Percentiles rank a stretch among this genome's conserved stretches.
Evolutionary conservation across 2,329 filamentous ascomycete genomes (phyloP).

Genomic region (Rhynchosporium secalis): DNA sequence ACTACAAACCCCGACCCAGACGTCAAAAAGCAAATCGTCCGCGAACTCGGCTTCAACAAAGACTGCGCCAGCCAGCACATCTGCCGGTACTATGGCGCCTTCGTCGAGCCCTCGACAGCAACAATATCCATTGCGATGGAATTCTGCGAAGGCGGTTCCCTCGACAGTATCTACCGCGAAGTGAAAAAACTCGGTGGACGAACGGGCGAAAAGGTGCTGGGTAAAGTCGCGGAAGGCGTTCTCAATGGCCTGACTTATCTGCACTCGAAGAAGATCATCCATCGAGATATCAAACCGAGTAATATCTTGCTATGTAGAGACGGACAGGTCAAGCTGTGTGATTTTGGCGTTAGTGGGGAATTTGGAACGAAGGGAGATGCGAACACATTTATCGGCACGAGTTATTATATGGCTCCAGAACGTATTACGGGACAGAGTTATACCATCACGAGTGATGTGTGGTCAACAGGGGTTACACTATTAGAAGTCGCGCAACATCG

Average conservation of each 20-base stretch:
- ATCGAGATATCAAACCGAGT: constrained; percentile 97
- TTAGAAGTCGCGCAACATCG: constrained; percentile 99
- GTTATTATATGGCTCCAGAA: constrained; percentile 99
- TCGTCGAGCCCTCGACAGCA: constrained; percentile 88
- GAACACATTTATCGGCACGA: constrained; percentile 98
- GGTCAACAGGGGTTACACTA: constrained; percentile 93
- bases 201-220: constrained; percentile 94
- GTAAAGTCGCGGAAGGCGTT: constrained; percentile 94
- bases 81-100: constrained; percentile 95
- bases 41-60: constrained; percentile 97
- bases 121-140: constrained; percentile 99
- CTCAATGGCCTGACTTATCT: constrained; percentile 92
- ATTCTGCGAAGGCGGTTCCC: constrained; percentile 93
- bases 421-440: constrained; percentile 97
- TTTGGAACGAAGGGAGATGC: constrained; percentile 98
- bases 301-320: constrained; percentile 93
- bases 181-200: constrained; percentile 93
- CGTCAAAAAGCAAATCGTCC: constrained; percentile 96
- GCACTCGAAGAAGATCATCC: constrained; percentile 94
- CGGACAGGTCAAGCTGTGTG: constrained; percentile 95
- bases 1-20: constrained; percentile 97
- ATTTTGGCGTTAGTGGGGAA: constrained; percentile 96
- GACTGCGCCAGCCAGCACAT: constrained; percentile 95
- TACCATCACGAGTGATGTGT: constrained; percentile 97
- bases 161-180: constrained; percentile 96